Evolutionary conservation across 495 filamentous ascomycete species (phyloP).

Genomic region (Polyplosphaeria fusca): DNA sequence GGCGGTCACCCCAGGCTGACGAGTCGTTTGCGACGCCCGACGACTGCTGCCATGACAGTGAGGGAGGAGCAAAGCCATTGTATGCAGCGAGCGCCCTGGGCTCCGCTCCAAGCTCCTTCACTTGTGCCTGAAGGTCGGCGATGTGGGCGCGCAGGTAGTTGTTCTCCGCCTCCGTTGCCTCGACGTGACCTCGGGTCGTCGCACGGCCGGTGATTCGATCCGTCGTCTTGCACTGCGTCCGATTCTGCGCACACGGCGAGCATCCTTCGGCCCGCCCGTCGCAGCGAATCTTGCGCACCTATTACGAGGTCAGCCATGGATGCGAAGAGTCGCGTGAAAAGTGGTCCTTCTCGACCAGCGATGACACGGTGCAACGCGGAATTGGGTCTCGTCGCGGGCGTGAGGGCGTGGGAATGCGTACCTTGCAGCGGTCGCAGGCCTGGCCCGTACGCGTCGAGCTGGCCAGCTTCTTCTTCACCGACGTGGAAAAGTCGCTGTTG

Average conservation of each 20-base stretch:
- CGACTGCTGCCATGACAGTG: slow-evolving; percentile 8
- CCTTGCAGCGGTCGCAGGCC: slow-evolving; percentile 90
- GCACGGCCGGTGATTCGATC: slow-evolving; percentile 85
- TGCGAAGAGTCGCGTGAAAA: not conserved
- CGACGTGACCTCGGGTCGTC: slow-evolving; percentile 65
- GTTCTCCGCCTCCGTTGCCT: slow-evolving; percentile 55
- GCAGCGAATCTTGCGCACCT: slow-evolving; percentile 84
- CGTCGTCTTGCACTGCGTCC: slow-evolving; percentile 72
- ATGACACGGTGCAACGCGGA: not conserved
- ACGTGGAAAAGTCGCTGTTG: slow-evolving; percentile 62
- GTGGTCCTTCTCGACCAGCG: not conserved
- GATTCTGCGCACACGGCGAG: slow-evolving; percentile 67
- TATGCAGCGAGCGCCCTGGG: slow-evolving; percentile 20
- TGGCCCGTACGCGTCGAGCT: slow-evolving; percentile 72
- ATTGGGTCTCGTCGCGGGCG: not conserved
- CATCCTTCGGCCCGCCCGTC: slow-evolving; percentile 71
- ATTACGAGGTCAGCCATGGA: not conserved
- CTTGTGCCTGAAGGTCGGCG: slow-evolving; percentile 38
- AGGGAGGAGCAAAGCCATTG: not conserved
- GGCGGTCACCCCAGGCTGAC: slow-evolving; percentile 11
- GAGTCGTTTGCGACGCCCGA: slow-evolving; percentile 8
- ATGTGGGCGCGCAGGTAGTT: slow-evolving; percentile 33
- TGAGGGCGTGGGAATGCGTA: slow-evolving; percentile 41
- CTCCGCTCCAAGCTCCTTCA: slow-evolving; percentile 39
- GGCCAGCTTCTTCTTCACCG: slow-evolving; percentile 61